phyloP scores from a whole-genome alignment of 768 basidiomycete species.

The Tulasnella sp. region DNA sequence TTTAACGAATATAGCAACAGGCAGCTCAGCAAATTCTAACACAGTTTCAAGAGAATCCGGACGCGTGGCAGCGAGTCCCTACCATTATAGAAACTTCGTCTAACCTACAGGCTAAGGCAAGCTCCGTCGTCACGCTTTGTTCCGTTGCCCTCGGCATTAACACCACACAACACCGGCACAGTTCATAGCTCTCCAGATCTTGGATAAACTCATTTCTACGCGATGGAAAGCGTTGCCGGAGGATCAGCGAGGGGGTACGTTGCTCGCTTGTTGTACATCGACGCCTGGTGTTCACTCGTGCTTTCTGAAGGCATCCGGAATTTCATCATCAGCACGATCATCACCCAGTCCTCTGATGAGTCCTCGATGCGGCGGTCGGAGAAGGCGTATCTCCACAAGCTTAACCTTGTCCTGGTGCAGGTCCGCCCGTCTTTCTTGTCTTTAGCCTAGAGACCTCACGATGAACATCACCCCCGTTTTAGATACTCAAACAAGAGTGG shows the following conservation, averaged over 20 bases:
- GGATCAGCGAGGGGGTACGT: constrained; percentile 75
- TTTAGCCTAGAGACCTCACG: neutral
- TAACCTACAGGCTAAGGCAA: constrained; percentile 63
- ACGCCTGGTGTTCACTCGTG: neutral
- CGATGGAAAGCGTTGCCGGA: constrained; percentile 94
- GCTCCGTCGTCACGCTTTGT: neutral
- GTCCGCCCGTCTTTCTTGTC: constrained; percentile 33
- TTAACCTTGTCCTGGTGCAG: constrained; percentile 92
- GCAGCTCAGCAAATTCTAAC: constrained; percentile 87
- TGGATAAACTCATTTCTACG: constrained; percentile 89
- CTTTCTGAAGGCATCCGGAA: constrained; percentile 69
- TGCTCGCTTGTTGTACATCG: neutral
- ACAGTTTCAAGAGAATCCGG: constrained; percentile 90
- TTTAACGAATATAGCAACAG: constrained; percentile 56
- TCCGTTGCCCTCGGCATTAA: no score
- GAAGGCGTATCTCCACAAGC: constrained; percentile 90
- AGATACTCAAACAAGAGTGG: constrained; percentile 99
- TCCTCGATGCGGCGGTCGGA: constrained; percentile 64
- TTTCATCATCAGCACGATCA: constrained; percentile 86
- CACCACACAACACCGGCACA: no score
- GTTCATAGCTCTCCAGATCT: constrained; percentile 95
- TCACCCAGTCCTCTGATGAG: constrained; percentile 90
- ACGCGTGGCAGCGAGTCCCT: constrained; percentile 95
- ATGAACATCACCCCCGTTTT: neutral
- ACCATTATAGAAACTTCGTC: constrained; percentile 76